phyloP scores from a whole-genome alignment of 257 asterid genomes.

The Agastache rugosa region DNA sequence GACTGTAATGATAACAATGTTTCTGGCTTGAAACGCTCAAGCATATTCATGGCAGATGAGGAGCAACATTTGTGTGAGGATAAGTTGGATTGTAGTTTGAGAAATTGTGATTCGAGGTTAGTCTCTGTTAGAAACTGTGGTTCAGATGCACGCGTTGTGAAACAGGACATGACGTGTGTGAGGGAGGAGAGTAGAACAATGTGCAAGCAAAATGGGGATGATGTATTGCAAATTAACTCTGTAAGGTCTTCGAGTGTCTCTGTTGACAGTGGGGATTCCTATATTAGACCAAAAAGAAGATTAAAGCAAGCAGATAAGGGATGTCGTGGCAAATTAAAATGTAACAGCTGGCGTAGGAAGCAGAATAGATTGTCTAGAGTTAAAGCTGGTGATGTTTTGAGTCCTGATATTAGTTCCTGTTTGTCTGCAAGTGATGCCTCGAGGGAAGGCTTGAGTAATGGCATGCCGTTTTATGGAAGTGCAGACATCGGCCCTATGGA shows the following conservation, averaged over 20 bases:
- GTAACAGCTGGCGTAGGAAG: conserved; percentile 42
- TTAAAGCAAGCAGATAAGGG: conserved; percentile 41
- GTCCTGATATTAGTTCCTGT: conserved; percentile 49
- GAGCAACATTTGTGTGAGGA: conserved; percentile 4
- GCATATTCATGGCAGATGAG: neutral
- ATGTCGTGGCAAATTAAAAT: conserved; percentile 30
- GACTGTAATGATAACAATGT: conserved; percentile 2
- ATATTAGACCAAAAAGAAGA: conserved; percentile 49
- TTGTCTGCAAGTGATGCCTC: conserved; percentile 41
- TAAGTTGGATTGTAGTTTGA: conserved; percentile 21
- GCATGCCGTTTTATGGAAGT: conserved; percentile 42
- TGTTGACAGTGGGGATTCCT: conserved; percentile 49
- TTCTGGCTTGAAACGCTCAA: conserved; percentile 21
- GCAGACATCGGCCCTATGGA: conserved; percentile 49
- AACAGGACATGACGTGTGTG: conserved; percentile 35
- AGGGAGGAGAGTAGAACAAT: conserved; percentile 45
- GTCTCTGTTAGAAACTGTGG: conserved; percentile 35
- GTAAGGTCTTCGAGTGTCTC: conserved; percentile 39
- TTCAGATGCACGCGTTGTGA: conserved; percentile 18
- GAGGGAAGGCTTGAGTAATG: conserved; percentile 33
- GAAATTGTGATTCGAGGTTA: conserved; percentile 37
- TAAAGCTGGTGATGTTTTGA: conserved; percentile 53
- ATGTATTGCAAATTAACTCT: conserved; percentile 38
- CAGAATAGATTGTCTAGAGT: conserved; percentile 46
- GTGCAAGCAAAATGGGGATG: conserved; percentile 40